Conservation (phyloP, 768 basidiomycete genomes). For the Suillus brevipes region DNA sequence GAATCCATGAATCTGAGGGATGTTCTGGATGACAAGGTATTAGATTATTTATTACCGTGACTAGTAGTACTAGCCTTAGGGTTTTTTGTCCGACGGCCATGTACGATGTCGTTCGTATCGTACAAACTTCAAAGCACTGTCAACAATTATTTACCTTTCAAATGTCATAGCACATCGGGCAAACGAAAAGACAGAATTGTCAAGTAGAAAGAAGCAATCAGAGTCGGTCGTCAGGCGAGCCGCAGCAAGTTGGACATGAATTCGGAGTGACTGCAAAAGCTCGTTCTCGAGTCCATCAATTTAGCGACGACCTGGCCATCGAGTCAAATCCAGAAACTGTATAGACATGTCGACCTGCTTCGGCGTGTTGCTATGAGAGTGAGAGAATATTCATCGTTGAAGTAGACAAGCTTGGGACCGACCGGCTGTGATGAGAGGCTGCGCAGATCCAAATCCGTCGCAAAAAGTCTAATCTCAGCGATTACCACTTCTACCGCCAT, state of each 20-base stretch:
- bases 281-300: neutral
- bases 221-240: neutral
- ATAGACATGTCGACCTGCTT: neutral
- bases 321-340: neutral
- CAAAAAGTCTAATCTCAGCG: neutral
- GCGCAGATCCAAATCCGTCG: neutral
- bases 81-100: too few relatives aligned
- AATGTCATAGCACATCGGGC: neutral
- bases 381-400: neutral
- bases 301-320: neutral
- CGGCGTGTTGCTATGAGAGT: neutral
- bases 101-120: too few relatives aligned
- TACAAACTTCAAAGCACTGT: too few relatives aligned
- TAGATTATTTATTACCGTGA: too few relatives aligned
- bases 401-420: neutral
- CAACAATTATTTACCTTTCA: too few relatives aligned
- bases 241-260: too few relatives aligned
- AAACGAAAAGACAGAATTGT: neutral
- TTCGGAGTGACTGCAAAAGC: neutral
- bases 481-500: neutral
- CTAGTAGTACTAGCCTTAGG: too few relatives aligned
- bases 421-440: neutral
- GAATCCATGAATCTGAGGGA: conserved; percentile 75
- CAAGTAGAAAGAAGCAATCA: neutral
- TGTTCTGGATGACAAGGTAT: conserved; percentile 44